These are phyloP conservation scores for Suillus sp. DNA, from an alignment of 768 basidiomycete genomes.

Conservation along the genomic window DNA sequence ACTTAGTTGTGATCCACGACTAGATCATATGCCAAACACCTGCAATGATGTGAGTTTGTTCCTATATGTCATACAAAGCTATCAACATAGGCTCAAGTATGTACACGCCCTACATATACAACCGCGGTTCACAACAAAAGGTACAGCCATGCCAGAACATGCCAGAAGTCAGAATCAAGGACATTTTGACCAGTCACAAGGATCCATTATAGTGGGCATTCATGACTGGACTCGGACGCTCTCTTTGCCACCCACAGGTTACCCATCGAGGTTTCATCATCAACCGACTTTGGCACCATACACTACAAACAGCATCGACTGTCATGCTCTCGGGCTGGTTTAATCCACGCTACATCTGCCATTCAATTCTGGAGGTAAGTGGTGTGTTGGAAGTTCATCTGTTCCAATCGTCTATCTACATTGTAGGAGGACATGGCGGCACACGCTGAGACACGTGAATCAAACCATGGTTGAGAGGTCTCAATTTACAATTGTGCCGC, in stretches of 20 bases:
- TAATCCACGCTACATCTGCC: not conserved
- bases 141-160: not conserved
- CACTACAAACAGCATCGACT: not conserved
- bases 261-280: not conserved
- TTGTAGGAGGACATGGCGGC: conserved; percentile 40
- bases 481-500: not conserved
- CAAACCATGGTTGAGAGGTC: conserved; percentile 22
- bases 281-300: not conserved
- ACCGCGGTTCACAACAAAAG: not conserved
- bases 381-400: not conserved
- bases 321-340: not conserved
- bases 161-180: not conserved
- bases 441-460: no score
- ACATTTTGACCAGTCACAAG: not conserved
- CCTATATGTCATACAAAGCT: not conserved
- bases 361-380: conserved; percentile 46
- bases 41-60: not conserved
- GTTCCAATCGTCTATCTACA: not conserved
- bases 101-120: not conserved
- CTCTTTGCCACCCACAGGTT: not conserved
- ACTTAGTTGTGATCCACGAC: not conserved
- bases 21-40: not conserved
- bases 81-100: not conserved
- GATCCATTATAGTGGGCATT: not conserved
- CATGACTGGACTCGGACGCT: not conserved